Evolutionary conservation across 108 stramenopile genomes (phyloP).

Genomic region (Conticribra guillardii): DNA sequence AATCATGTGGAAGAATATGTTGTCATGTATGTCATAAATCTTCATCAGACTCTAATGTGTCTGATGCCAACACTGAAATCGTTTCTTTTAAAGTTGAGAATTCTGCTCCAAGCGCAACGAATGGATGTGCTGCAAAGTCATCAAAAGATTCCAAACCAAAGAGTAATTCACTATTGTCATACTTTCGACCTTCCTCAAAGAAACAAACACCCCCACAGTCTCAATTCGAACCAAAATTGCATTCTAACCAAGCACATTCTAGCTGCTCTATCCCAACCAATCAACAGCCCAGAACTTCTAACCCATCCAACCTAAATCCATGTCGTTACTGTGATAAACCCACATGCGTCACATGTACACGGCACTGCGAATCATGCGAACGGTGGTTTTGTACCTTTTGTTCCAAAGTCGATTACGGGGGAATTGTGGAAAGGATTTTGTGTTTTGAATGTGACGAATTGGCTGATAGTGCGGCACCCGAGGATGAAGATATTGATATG

Average conservation of each 20-base stretch:
- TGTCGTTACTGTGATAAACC: slow-evolving; percentile 44
- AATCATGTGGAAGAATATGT: neutral
- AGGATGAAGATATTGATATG: slow-evolving; percentile 13
- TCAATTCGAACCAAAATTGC: neutral
- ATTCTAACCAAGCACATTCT: neutral
- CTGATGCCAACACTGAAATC: neutral
- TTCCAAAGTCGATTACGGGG: slow-evolving; percentile 39
- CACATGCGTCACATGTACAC: slow-evolving; percentile 23
- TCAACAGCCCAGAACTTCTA: neutral
- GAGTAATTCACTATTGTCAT: neutral
- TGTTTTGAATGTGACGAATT: slow-evolving; percentile 42
- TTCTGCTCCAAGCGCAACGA: neutral
- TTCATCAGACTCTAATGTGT: neutral
- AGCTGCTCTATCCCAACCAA: neutral
- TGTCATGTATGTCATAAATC: neutral
- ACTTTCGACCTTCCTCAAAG: neutral
- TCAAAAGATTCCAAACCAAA: neutral
- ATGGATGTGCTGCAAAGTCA: neutral
- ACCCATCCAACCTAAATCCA: neutral
- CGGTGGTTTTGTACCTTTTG: slow-evolving; percentile 43
- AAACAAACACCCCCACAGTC: too few species aligned
- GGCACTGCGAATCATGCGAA: slow-evolving; percentile 35
- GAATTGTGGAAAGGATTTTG: slow-evolving; percentile 30
- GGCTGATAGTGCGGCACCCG: slow-evolving; percentile 8
- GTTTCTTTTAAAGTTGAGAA: neutral